These are phyloP conservation scores for Medicago ruthenica DNA, from an alignment of 306 rosid species.

Conservation along the genomic window DNA sequence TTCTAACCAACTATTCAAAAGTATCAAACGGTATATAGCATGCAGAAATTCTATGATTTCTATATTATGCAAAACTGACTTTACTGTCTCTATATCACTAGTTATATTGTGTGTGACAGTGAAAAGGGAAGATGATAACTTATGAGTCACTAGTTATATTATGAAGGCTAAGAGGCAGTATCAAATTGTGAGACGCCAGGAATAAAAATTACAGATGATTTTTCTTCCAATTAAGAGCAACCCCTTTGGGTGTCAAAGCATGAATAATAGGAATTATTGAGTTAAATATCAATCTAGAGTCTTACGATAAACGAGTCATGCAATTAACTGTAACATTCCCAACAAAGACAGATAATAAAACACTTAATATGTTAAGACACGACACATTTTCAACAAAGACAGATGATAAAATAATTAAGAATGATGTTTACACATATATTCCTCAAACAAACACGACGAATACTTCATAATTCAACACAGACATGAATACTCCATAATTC, in stretches of 20 bases:
- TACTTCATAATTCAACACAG: no score
- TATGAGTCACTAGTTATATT: not conserved
- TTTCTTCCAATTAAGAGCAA: not conserved
- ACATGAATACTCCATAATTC: not conserved
- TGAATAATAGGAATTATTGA: not conserved
- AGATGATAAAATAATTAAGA: conserved; percentile 17
- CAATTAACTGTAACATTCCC: conserved; percentile 33
- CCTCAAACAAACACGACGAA: not conserved
- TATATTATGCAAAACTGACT: conserved; percentile 5
- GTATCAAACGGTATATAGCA: not conserved
- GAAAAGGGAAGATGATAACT: conserved; percentile 17
- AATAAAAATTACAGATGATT: not conserved
- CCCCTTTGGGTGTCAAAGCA: conserved; percentile 1
- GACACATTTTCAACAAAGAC: not conserved
- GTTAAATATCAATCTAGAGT: not conserved
- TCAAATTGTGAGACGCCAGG: not conserved
- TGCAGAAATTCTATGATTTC: not conserved
- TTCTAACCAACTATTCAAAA: conserved; percentile 2
- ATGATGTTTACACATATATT: conserved; percentile 6
- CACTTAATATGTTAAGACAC: not conserved
- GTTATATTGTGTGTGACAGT: not conserved
- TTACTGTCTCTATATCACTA: not conserved
- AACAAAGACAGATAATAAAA: conserved; percentile 20
- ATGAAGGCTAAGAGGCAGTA: conserved; percentile 1
- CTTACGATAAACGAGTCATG: not conserved